Percentiles rank a stretch among this genome's conserved stretches.
These are phyloP conservation scores for Senna tora DNA, from an alignment of 306 rosid genomes.

Conservation along the genomic window DNA sequence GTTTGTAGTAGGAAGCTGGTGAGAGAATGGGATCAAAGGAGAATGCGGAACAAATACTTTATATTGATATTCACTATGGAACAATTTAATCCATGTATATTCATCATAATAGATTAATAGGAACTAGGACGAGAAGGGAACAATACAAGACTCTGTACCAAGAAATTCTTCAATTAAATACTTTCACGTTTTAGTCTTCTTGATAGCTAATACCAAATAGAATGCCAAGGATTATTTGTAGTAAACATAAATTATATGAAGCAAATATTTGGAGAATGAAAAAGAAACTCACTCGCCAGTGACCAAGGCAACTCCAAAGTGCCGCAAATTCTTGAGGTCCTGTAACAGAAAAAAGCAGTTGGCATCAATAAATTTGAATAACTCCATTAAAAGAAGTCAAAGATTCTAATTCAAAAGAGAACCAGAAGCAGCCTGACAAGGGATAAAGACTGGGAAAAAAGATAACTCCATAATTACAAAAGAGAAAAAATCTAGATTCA, in stretches of 20 bases:
- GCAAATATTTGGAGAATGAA: not conserved
- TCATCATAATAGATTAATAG: no score
- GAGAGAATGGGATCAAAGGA: slow-evolving; percentile 8
- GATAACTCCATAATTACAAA: not conserved
- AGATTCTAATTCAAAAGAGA: slow-evolving; percentile 1
- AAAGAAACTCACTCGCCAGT: slow-evolving; percentile 74
- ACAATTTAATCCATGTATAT: not conserved
- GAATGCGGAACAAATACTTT: not conserved
- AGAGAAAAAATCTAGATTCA: not conserved
- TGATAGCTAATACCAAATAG: not conserved
- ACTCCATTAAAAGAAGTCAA: not conserved
- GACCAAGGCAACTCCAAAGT: slow-evolving; percentile 82
- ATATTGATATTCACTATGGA: not conserved
- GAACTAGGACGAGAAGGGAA: not conserved
- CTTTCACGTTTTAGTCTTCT: not conserved
- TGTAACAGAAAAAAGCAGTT: slow-evolving; percentile 40
- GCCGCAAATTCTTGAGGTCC: slow-evolving; percentile 82
- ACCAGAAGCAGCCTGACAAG: slow-evolving; percentile 1
- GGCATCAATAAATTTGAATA: slow-evolving; percentile 25
- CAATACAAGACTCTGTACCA: not conserved
- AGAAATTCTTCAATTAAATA: not conserved
- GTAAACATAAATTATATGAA: not conserved
- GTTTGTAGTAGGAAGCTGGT: not conserved
- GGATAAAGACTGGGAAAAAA: not conserved
- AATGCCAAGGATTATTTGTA: not conserved